These are phyloP conservation scores for Cynara cardunculus DNA, from an alignment of 129 eudicot species.

Conservation along the genomic window DNA sequence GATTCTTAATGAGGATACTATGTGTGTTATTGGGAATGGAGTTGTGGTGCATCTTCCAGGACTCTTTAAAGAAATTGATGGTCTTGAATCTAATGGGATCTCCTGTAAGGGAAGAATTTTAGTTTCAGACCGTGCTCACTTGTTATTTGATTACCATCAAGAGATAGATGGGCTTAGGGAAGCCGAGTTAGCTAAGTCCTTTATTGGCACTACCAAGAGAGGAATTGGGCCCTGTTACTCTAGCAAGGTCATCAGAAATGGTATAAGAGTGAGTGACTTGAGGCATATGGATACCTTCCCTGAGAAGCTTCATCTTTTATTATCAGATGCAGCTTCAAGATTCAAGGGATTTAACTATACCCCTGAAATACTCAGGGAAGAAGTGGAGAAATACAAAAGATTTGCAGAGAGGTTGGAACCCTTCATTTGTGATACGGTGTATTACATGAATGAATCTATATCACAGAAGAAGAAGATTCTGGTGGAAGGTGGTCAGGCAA, in stretches of 20 bases:
- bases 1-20: constrained; percentile 80
- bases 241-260: constrained; percentile 84
- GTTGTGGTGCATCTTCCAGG: constrained; percentile 95
- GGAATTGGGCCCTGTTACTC: constrained; percentile 97
- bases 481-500: constrained; percentile 99
- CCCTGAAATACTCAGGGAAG: constrained; percentile 71
- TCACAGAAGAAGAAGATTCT: constrained; percentile 67
- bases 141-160: constrained; percentile 89
- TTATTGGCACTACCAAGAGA: constrained; percentile 96
- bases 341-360: constrained; percentile 64
- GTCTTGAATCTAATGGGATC: constrained; percentile 85
- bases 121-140: constrained; percentile 93
- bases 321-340: constrained; percentile 90
- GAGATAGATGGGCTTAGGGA: constrained; percentile 89
- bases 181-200: constrained; percentile 84
- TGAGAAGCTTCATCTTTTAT: constrained; percentile 77
- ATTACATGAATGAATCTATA: constrained; percentile 73
- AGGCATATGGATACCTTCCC: constrained; percentile 97
- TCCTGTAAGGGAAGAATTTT: constrained; percentile 79
- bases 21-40: constrained; percentile 93
- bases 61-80: constrained; percentile 80
- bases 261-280: constrained; percentile 84
- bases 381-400: constrained; percentile 78
- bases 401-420: constrained; percentile 96
- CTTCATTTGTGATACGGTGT: constrained; percentile 78